Evolutionary conservation across 2,329 filamentous ascomycete genomes (phyloP).

Genomic region (Colletotrichum salicis): DNA sequence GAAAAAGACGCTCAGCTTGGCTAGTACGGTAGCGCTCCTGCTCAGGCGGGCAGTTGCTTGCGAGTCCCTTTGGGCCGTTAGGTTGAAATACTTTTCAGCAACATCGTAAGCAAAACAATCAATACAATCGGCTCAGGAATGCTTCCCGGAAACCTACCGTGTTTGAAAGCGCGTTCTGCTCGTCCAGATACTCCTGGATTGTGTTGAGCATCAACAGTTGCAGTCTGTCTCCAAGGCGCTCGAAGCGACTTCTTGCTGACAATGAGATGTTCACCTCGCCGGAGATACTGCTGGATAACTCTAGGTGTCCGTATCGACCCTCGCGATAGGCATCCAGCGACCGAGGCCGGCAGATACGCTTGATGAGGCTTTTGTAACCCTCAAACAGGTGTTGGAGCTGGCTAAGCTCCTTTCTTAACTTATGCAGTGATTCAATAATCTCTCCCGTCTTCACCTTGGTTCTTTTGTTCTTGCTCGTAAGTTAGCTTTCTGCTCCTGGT

Average conservation of each 20-base stretch:
- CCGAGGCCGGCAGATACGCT: constrained; percentile 63
- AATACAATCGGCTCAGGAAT: not conserved
- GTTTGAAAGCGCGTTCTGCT: constrained; percentile 76
- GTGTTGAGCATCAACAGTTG: constrained; percentile 70
- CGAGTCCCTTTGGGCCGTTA: constrained; percentile 80
- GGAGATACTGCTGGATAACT: not conserved
- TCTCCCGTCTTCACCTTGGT: constrained; percentile 54
- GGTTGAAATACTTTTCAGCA: constrained; percentile 74
- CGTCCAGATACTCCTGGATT: constrained; percentile 71
- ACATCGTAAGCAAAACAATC: not conserved
- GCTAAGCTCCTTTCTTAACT: constrained; percentile 69
- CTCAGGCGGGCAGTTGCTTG: constrained; percentile 77
- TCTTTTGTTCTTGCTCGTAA: constrained; percentile 24
- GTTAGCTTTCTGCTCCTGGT: constrained; percentile 10
- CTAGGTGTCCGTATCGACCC: not conserved
- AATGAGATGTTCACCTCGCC: constrained; percentile 47
- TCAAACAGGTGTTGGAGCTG: constrained; percentile 70
- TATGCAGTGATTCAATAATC: constrained; percentile 68
- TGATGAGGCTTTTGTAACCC: constrained; percentile 69
- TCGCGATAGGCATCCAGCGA: constrained; percentile 35
- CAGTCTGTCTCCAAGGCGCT: constrained; percentile 67
- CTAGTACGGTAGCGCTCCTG: constrained; percentile 76
- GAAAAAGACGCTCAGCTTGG: constrained; percentile 81
- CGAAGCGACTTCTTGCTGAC: constrained; percentile 67
- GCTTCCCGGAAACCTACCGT: constrained; percentile 60